Evolutionary conservation across 345 rosid species (phyloP).

Genomic region (Arabidopsis arenosa): DNA sequence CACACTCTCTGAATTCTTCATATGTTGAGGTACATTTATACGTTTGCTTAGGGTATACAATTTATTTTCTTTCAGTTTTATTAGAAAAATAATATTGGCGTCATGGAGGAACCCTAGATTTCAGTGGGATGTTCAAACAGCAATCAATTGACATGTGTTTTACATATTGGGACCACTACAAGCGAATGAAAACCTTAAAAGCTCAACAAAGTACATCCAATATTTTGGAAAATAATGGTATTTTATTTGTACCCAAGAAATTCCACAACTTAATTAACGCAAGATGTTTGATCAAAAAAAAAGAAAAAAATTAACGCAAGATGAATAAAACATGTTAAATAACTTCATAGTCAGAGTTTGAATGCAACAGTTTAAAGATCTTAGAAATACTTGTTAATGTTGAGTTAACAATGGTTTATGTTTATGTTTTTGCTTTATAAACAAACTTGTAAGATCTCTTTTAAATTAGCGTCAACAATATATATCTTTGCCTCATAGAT

Average conservation of each 20-base stretch:
- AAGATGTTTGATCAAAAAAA: too few species aligned
- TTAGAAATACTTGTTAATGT: too few species aligned
- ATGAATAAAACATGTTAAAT: background rate
- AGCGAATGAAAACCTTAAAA: conserved; percentile 39
- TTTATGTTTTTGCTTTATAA: too few species aligned
- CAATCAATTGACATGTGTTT: conserved; percentile 37
- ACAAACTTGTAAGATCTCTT: background rate
- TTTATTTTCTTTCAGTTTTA: background rate
- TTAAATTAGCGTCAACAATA: background rate
- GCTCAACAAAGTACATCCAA: conserved; percentile 39
- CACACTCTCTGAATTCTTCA: background rate
- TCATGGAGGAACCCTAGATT: conserved; percentile 45
- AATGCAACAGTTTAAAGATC: background rate
- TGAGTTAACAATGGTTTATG: too few species aligned
- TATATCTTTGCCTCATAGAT: conserved; percentile 4
- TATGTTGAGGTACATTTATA: conserved; percentile 1
- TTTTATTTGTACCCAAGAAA: conserved; percentile 10
- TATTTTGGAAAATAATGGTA: background rate
- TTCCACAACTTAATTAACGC: background rate
- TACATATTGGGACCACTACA: conserved; percentile 43
- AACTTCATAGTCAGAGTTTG: background rate
- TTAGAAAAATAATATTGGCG: conserved; percentile 26
- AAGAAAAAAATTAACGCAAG: too few species aligned
- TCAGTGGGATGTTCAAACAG: conserved; percentile 40
- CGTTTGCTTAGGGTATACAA: background rate